These are phyloP conservation scores for Mycena polygramma DNA, from an alignment of 768 basidiomycete genomes.

Conservation along the genomic window DNA sequence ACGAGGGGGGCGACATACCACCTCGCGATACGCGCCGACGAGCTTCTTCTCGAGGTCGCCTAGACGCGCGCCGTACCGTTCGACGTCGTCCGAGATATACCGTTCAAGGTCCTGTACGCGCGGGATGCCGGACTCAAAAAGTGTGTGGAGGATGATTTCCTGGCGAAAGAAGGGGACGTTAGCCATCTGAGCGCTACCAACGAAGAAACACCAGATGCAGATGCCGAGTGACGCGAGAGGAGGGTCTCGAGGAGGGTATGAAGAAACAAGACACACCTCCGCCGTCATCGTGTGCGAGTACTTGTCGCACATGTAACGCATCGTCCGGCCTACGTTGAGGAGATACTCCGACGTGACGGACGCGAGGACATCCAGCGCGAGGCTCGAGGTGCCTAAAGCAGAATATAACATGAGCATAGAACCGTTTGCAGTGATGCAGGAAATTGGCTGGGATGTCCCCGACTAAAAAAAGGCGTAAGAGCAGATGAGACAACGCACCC, in stretches of 20 bases:
- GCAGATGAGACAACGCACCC: constrained; percentile 62
- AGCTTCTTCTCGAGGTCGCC: constrained; percentile 90
- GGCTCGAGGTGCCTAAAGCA: constrained; percentile 74
- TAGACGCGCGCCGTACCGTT: constrained; percentile 83
- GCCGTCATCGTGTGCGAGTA: constrained; percentile 84
- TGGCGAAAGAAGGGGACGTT: constrained; percentile 45
- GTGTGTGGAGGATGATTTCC: constrained; percentile 94
- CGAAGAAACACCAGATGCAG: neutral
- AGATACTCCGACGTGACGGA: constrained; percentile 86
- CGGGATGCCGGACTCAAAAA: constrained; percentile 90
- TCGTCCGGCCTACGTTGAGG: constrained; percentile 87
- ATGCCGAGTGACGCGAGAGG: neutral
- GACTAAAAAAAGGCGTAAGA: neutral
- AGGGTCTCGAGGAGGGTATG: neutral
- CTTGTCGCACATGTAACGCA: constrained; percentile 86
- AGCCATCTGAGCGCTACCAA: neutral
- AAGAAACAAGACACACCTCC: constrained; percentile 69
- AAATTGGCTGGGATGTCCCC: neutral
- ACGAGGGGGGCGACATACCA: constrained; percentile 59
- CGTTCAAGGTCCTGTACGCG: constrained; percentile 84
- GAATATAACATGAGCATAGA: neutral
- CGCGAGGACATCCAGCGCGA: constrained; percentile 82
- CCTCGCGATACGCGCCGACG: constrained; percentile 84
- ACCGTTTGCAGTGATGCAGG: neutral
- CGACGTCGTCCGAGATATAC: constrained; percentile 90